A percentile compares a stretch with the other conserved stretches of the same genome.
phyloP scores from a whole-genome alignment of 2,329 filamentous ascomycete genomes.

The Reticulascus tulasneorum region DNA sequence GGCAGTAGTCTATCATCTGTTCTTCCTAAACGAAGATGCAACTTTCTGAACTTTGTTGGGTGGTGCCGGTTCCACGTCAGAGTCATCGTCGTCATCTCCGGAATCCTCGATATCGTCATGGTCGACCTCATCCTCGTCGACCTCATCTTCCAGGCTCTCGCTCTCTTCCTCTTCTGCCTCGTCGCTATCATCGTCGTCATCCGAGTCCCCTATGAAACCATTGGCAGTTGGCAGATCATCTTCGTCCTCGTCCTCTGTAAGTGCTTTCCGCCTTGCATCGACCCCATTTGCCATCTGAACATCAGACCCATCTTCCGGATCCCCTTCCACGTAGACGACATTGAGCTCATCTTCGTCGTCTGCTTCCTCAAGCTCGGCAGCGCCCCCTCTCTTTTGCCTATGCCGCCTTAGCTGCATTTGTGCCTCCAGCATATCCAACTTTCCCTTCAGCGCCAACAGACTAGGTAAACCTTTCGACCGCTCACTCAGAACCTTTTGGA shows the following conservation, averaged over 20 bases:
- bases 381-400: conserved; percentile 48
- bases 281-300: conserved; percentile 26
- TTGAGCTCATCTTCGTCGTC: conserved; percentile 62
- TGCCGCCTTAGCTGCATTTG: conserved; percentile 78
- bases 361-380: conserved; percentile 42
- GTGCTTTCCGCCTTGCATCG: conserved; percentile 30
- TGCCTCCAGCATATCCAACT: conserved; percentile 88
- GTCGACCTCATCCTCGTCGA: conserved; percentile 57
- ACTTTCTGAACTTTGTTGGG: conserved; percentile 42
- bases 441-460: conserved; percentile 85
- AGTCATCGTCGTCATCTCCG: conserved; percentile 52
- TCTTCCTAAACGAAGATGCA: conserved; percentile 29
- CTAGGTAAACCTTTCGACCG: conserved; percentile 77
- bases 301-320: conserved; percentile 53
- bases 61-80: conserved; percentile 44
- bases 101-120: conserved; percentile 55
- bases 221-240: conserved; percentile 55
- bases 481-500: conserved; percentile 85
- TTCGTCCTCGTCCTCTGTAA: conserved; percentile 47
- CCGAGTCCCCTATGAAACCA: conserved; percentile 54
- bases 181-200: conserved; percentile 42
- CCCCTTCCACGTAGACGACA: conserved; percentile 84
- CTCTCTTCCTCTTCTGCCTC: conserved; percentile 38
- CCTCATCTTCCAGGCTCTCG: conserved; percentile 41
- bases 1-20: conserved; percentile 25